Base-by-base conservation (phyloP, 805 yeast genomes). In the Lipomyces sp. region DNA sequence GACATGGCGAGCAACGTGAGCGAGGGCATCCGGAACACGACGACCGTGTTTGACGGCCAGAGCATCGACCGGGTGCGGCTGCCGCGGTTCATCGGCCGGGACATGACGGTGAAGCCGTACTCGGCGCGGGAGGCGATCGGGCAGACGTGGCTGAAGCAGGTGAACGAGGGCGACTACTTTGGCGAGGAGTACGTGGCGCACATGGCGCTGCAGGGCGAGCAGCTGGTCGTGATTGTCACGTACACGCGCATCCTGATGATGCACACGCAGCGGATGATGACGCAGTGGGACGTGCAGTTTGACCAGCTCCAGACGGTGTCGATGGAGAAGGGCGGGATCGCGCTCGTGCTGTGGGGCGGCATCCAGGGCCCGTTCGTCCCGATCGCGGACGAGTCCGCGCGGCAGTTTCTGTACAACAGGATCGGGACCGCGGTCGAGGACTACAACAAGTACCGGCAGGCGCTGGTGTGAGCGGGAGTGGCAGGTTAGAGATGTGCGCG, bases 1-100 rank as follows among this genome's bases (percentile, higher is more conserved):
- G 99, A 93, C 65, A 74, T 95, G 56, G 96, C 98, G 0, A 84
- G 86, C 47, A 91, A 87, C 67, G 82, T 93, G 33, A 83, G 95
- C 70, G 97, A 90, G 65, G 98, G 98, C 24, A 89, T 95, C 43
- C 77, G 90, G 53, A 90, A 84, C 65, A 86, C 97, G 0, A 88
- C 99, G 0, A 86, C 96, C 0, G 91, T 86, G 1, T 84, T 88
- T 65, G 96, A 88, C 65, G 80, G 77, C 2, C 88, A 82, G 38
- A 83, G 83, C 0, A 76, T 90, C 42, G 86, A 82, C 49, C 82
- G 86, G 55, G 86, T 87, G 0, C 77, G 98, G 52, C 74, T 91
- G 40, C 95, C 98, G 1, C 73, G 98, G 38, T 82, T 75, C 55
- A 75, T 95, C 36, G 75, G 82, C 10, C 77, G 75, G 46, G 91